These are phyloP conservation scores for Sarcodon aspratus DNA, from an alignment of 768 basidiomycete species.

Conservation along the genomic window DNA sequence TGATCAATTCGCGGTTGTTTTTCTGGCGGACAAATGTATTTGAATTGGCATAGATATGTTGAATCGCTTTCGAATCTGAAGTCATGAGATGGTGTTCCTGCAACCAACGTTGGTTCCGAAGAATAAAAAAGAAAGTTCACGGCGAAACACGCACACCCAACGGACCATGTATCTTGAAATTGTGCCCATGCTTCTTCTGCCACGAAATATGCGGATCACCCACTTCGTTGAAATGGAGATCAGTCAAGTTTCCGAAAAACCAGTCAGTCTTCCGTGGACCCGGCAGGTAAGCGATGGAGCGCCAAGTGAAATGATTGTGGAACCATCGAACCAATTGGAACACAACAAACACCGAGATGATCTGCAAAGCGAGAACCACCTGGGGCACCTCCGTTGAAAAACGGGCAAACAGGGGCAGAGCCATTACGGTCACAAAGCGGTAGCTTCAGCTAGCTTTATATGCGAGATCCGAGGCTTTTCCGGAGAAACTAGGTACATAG, in stretches of 20 bases:
- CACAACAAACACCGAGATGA: too few species aligned
- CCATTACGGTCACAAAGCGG: too few species aligned
- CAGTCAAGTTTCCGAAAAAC: slow-evolving; percentile 36
- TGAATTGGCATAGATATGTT: slow-evolving; percentile 45
- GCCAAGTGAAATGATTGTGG: too few species aligned
- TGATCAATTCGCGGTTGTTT: background rate
- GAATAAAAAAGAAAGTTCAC: background rate
- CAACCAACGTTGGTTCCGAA: background rate
- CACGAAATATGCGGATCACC: slow-evolving; percentile 42
- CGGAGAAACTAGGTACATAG: too few species aligned
- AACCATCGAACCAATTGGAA: too few species aligned
- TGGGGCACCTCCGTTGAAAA: too few species aligned
- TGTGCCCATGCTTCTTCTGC: slow-evolving; percentile 34
- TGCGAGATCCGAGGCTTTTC: too few species aligned
- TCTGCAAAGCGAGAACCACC: too few species aligned
- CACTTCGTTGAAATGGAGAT: slow-evolving; percentile 39
- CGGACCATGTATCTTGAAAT: slow-evolving; percentile 38
- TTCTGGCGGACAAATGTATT: slow-evolving; percentile 12
- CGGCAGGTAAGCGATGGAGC: slow-evolving; percentile 30
- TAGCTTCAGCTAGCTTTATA: too few species aligned
- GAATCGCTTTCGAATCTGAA: slow-evolving; percentile 46
- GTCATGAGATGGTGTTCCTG: slow-evolving; percentile 43
- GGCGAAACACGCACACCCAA: slow-evolving; percentile 27
- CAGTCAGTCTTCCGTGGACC: slow-evolving; percentile 35
- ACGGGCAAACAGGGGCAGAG: too few species aligned